Evolutionary conservation across 352 stramenopile species (phyloP).

Genomic region (Achlya hypogyna): DNA sequence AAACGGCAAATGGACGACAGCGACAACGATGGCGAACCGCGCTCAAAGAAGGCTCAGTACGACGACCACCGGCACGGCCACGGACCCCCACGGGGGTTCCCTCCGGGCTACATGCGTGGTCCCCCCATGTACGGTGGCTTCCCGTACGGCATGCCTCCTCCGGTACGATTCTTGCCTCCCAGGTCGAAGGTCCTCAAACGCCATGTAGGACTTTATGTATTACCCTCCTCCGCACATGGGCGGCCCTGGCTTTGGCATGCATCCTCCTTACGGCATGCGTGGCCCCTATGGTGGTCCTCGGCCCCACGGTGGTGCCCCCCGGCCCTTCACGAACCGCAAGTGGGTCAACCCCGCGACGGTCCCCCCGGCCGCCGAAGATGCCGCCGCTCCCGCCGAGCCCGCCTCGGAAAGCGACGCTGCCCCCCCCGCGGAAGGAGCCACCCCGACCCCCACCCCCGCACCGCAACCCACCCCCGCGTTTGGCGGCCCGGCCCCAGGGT

Average conservation of each 20-base stretch:
- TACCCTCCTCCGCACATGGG: constrained; percentile 9
- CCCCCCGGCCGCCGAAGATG: constrained; percentile 24
- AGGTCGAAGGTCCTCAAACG: background rate
- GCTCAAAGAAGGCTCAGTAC: background rate
- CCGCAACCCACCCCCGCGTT: constrained; percentile 18
- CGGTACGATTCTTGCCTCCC: background rate
- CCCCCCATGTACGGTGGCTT: background rate
- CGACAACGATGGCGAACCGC: constrained; percentile 21
- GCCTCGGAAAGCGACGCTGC: constrained; percentile 23
- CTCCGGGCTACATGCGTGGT: background rate
- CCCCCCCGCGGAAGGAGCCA: constrained; percentile 21
- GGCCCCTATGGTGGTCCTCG: constrained; percentile 12
- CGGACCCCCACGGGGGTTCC: constrained; percentile 23
- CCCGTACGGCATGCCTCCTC: constrained; percentile 15
- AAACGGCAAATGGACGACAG: constrained; percentile 26
- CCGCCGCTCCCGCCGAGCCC: constrained; percentile 37
- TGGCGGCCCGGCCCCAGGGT: constrained; percentile 50
- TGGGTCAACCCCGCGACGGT: constrained; percentile 60
- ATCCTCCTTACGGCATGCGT: background rate
- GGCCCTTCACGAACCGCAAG: constrained; percentile 64
- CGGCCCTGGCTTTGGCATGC: constrained; percentile 15
- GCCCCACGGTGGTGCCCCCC: constrained; percentile 20
- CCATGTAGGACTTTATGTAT: constrained; percentile 18
- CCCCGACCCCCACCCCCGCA: background rate
- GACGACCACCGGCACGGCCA: constrained; percentile 24